Evolutionary conservation across 2,329 filamentous ascomycete species (phyloP).

Genomic region (Myriosclerotinia duriaeana): DNA sequence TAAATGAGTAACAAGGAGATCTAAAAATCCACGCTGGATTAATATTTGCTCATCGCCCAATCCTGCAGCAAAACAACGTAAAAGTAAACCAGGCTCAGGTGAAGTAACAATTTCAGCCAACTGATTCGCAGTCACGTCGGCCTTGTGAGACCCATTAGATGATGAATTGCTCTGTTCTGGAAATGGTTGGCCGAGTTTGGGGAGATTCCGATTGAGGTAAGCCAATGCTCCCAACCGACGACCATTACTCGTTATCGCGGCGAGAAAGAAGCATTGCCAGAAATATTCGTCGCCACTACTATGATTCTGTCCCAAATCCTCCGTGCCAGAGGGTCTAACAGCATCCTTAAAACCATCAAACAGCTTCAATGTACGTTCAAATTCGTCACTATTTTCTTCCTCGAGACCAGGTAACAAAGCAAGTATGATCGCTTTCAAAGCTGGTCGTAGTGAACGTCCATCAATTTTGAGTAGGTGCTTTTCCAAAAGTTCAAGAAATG

Average conservation of each 20-base stretch:
- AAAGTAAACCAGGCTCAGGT: constrained; percentile 85
- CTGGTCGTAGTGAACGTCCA: constrained; percentile 71
- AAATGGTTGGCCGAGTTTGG: constrained; percentile 58
- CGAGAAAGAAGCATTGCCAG: constrained; percentile 97
- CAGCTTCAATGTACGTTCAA: constrained; percentile 79
- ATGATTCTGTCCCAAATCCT: constrained; percentile 53
- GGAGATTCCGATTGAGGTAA: constrained; percentile 77
- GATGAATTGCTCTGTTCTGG: constrained; percentile 38
- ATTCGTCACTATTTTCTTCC: constrained; percentile 96
- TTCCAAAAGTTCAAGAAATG: constrained; percentile 83
- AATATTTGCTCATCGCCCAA: constrained; percentile 83
- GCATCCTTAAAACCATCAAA: constrained; percentile 74
- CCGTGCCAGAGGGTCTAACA: constrained; percentile 56
- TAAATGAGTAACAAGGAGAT: constrained; percentile 85
- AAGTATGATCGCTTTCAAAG: constrained; percentile 85
- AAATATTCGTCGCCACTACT: constrained; percentile 79
- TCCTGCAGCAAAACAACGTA: constrained; percentile 90
- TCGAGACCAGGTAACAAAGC: constrained; percentile 89
- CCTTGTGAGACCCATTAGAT: constrained; percentile 35
- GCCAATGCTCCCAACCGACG: constrained; percentile 83
- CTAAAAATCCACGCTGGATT: constrained; percentile 90
- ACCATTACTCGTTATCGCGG: constrained; percentile 84
- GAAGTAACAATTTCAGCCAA: constrained; percentile 69
- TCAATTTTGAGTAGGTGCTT: constrained; percentile 73
- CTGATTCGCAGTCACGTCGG: constrained; percentile 46